Conservation (phyloP, 805 yeast genomes). For the Spencermartinsiella europaea region DNA sequence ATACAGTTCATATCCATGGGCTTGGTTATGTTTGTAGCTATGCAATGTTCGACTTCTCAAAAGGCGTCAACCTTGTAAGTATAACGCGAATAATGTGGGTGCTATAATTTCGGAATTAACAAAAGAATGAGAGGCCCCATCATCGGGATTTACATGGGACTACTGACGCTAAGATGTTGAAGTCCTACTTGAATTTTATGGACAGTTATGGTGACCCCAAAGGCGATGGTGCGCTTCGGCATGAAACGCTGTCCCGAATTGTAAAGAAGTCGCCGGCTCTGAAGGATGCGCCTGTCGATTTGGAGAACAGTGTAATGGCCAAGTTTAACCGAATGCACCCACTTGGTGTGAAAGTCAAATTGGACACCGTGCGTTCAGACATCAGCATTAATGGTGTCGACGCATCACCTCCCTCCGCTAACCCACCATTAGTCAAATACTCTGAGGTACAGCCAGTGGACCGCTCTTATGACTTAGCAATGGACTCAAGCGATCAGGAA, state of each 20-base stretch:
- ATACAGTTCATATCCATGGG: slow-evolving; percentile 87
- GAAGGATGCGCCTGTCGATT: slow-evolving; percentile 3
- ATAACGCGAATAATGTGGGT: neutral
- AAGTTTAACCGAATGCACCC: slow-evolving; percentile 24
- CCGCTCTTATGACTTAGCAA: neutral
- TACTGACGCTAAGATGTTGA: slow-evolving; percentile 83
- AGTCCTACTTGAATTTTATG: slow-evolving; percentile 79
- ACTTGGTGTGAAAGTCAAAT: neutral
- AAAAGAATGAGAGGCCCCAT: neutral
- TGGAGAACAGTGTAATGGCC: slow-evolving; percentile 32
- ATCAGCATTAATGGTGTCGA: slow-evolving; percentile 3
- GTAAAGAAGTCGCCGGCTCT: neutral
- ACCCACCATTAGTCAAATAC: neutral
- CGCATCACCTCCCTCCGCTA: neutral
- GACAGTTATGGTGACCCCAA: slow-evolving; percentile 61
- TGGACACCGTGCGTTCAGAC: slow-evolving; percentile 16
- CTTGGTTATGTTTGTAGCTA: slow-evolving; percentile 90
- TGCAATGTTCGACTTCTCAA: slow-evolving; percentile 85
- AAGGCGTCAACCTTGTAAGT: slow-evolving; percentile 31
- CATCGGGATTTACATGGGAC: slow-evolving; percentile 23
- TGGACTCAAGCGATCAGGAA: slow-evolving; percentile 3
- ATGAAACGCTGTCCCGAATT: neutral
- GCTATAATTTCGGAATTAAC: neutral
- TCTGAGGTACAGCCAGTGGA: neutral
- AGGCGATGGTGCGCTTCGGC: neutral